Base-by-base conservation (phyloP, 495 filamentous ascomycete genomes). In the Penicillium longicatenatum region DNA sequence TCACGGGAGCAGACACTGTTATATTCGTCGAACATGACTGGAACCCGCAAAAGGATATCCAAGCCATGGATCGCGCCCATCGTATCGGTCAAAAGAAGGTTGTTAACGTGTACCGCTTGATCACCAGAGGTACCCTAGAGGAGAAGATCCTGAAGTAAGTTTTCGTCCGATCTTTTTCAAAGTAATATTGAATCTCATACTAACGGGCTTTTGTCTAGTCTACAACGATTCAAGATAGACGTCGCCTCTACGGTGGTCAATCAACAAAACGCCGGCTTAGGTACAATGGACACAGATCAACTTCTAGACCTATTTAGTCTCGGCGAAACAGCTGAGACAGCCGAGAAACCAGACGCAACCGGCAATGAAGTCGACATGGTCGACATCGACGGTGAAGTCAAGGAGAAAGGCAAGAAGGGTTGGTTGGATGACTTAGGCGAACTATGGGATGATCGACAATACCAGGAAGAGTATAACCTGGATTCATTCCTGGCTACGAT, bases 21-120 rank as follows among this genome's bases (percentile, higher is more conserved):
- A 98, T 98, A 61, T 98, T 98, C 67, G 95, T 98, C 24, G 94
- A 98, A 75, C 94, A 98, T 72, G 94, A 98, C 72, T 98, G 94
- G 94, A 98, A 98, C 68, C 94, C 94, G 31, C 95, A 98, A 69
- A 96, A 96, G 73, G 94, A 98, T 75, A 83, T 98, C 63, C 94
- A 98, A 71, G 94, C 94, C 62, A 98, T 98, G 94, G 94, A 98
- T 68, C 92, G 94, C 47, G 94, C 95, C 10, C 94, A 98, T 76
- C 87, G 94, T 64, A 98, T 98, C 62, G 94, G 94, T 5, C 94
- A 98, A 79, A 97, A 97, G 87, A 97, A 97, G 80, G 93, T 97
- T 19, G 94, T 98, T 56, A 98, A 98, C 69, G 94, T 98, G n/a
- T 98, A 98, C 71, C 90, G 94, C 21, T 78, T 98, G 64, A 90